Evolutionary conservation across 371 early-diverging fungal species (phyloP), one percentile per base, ranked within the genome.

Genomic region (Cokeromyces recurvatus): DNA sequence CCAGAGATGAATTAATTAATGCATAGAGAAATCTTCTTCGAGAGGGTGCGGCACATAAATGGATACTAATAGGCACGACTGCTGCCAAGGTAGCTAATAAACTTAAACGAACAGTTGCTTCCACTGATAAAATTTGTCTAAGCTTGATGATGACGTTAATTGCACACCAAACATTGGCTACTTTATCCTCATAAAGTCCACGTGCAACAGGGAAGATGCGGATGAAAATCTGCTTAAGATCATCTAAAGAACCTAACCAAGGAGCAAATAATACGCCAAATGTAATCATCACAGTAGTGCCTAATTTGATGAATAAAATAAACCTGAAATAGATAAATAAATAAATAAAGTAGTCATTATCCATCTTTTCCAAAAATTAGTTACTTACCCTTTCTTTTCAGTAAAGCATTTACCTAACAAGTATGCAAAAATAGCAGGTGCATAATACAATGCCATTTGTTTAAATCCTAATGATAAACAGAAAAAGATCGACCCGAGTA

Each of bases 171-270:
- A 96, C 56, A 55, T 94, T 96, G 29, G 94, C 97, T 1, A 97
- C 96, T 63, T 97, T 97, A 68, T 97, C 98, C 57, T 97, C 97
- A 63, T 90, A 97, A 6, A 97, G 71, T 0, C 98, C 98, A 23
- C 98, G 84, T 5, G 86, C 85, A 2, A 97, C 81, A 0, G 98
- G 98, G 45, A 97, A 97, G 2, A 97, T 71, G 7, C 98, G 84
- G 29, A 71, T 62, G 4, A 90, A 43, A 1, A 95, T 85, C 58
- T 95, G 95, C n/a, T 63, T 38, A 6, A 94, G 48, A 32, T 86
- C 81, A 0, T 76, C 80, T 8, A 79, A 7, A 1, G 84, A 78
- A 4, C 48, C 45, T 24, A 86, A 42, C 79, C 91, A 94, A 14
- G 94, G 92, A 1, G 57, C 50, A 32, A 95, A 70, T 48, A 84